These are phyloP conservation scores for Neofusicoccum kwambonambiense DNA, from an alignment of 2,329 filamentous ascomycete species.

Conservation along the genomic window DNA sequence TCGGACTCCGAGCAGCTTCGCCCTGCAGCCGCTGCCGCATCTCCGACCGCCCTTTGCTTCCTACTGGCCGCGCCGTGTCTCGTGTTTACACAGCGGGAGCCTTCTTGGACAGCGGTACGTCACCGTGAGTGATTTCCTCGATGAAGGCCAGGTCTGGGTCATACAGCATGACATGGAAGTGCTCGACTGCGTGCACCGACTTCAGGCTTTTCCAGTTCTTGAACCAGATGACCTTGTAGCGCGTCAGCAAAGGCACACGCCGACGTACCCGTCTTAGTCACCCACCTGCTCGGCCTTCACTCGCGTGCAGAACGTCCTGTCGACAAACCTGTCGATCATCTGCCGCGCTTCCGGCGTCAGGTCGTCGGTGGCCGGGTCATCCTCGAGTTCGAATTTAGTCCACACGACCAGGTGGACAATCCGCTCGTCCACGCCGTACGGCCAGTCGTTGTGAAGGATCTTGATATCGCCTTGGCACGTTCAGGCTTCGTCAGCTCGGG, in stretches of 20 bases:
- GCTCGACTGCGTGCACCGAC: conserved; percentile 82
- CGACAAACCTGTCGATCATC: conserved; percentile 70
- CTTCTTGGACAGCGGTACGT: conserved; percentile 58
- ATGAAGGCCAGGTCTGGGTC: conserved; percentile 71
- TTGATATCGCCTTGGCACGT: conserved; percentile 58
- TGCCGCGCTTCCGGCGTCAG: conserved; percentile 62
- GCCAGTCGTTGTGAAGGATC: conserved; percentile 89
- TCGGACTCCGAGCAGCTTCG: not conserved
- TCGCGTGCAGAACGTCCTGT: conserved; percentile 60
- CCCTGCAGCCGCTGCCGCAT: not conserved
- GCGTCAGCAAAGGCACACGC: conserved; percentile 13
- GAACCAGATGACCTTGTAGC: conserved; percentile 73
- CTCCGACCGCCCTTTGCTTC: not conserved
- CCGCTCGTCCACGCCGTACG: conserved; percentile 75
- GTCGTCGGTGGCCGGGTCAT: conserved; percentile 65
- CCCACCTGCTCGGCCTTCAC: conserved; percentile 49
- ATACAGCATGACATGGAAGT: conserved; percentile 92
- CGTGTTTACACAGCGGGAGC: conserved; percentile 5
- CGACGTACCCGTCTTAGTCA: not conserved
- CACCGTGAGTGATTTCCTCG: conserved; percentile 67
- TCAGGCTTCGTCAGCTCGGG: conserved; percentile 8
- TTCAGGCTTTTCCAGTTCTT: conserved; percentile 88
- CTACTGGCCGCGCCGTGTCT: not conserved
- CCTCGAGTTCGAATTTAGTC: conserved; percentile 81
- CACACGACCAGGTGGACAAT: conserved; percentile 88